Base-by-base conservation (phyloP, 495 filamentous ascomycete species). In the Daldinia grandis region DNA sequence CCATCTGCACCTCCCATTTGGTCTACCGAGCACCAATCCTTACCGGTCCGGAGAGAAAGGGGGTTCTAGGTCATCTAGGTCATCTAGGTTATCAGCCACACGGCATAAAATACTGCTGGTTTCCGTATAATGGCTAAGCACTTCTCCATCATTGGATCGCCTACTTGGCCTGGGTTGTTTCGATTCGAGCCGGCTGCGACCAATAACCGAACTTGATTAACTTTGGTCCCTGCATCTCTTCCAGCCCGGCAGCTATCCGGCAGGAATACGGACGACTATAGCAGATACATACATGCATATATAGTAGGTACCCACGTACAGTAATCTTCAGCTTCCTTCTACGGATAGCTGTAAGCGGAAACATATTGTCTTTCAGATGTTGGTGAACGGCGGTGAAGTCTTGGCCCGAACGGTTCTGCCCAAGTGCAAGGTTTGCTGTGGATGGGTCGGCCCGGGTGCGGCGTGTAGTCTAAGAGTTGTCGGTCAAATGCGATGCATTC, bases 311-410 rank as follows among this genome's bases (percentile, higher is more conserved):
- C 24, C 30, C 56, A 28, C 28, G 50, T 55, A 55, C n/a, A 38
- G 58, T 68, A 33, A 56, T 35, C 15, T 30, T 68, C 50, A 37
- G 44, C 53, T 63, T 63, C 38, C 25, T 2, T 33, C 38, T 56
- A 31, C 21, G 21, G 56, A 59, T 4, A 59, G 56, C 35, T 59
- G 19, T 19, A 27, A 42, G 37, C 10, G 37, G 35, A 33, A 47
- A 24, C 37, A 30, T 38, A 35, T 40, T 54, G 14, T 25, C 38
- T 30, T 21, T 54, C 37, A 15, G 51, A 49, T 47, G 58, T 57
- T 56, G 42, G 42, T 64, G 63, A 72, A 64, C 69, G 54, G 69
- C 69, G 69, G 69, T 72, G 69, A 72, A 31, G 58, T 57, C 63
- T 67, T 67, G 59, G 69, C 62, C 54, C 49, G 38, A 28, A 44